Evolutionary conservation across 1,284 basidiomycete species (phyloP).

Genomic region (Microbotryomycetes sp.): DNA sequence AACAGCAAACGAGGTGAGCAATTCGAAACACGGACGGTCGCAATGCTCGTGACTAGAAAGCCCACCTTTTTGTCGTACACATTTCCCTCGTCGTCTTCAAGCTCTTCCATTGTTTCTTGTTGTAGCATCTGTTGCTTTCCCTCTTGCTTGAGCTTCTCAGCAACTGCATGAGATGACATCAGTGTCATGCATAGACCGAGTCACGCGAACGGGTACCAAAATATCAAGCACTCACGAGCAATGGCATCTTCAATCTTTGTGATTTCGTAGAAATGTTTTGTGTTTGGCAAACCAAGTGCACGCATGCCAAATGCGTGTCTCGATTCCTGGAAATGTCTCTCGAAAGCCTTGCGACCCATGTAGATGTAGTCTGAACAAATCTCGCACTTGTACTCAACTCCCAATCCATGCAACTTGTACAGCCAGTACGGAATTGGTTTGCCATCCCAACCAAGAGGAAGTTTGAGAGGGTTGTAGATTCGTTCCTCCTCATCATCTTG

Average conservation of each 20-base stretch:
- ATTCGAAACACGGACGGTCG: background rate
- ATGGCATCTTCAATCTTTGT: slow-evolving; percentile 95
- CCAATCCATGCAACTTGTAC: slow-evolving; percentile 94
- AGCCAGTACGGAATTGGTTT: slow-evolving; percentile 99
- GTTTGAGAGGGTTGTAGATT: slow-evolving; percentile 95
- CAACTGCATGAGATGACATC: slow-evolving; percentile 53
- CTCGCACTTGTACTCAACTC: slow-evolving; percentile 95
- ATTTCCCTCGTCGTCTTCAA: slow-evolving; percentile 94
- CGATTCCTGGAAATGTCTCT: slow-evolving; percentile 88
- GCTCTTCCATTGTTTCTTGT: slow-evolving; percentile 89
- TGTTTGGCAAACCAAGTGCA: slow-evolving; percentile 92
- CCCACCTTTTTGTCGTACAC: slow-evolving; percentile 56
- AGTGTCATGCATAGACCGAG: slow-evolving; percentile 2
- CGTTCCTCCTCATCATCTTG: slow-evolving; percentile 90
- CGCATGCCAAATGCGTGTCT: slow-evolving; percentile 98
- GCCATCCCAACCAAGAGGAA: slow-evolving; percentile 96
- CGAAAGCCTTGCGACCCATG: slow-evolving; percentile 93
- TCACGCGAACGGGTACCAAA: background rate
- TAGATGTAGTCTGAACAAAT: slow-evolving; percentile 95
- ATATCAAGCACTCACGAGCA: slow-evolving; percentile 56
- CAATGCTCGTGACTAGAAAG: background rate
- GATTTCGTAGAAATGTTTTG: slow-evolving; percentile 98
- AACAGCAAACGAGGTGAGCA: background rate
- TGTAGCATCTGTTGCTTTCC: slow-evolving; percentile 83
- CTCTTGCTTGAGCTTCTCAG: slow-evolving; percentile 90